Conservation (phyloP, 495 filamentous ascomycete genomes). For the Tuber melanosporum region DNA sequence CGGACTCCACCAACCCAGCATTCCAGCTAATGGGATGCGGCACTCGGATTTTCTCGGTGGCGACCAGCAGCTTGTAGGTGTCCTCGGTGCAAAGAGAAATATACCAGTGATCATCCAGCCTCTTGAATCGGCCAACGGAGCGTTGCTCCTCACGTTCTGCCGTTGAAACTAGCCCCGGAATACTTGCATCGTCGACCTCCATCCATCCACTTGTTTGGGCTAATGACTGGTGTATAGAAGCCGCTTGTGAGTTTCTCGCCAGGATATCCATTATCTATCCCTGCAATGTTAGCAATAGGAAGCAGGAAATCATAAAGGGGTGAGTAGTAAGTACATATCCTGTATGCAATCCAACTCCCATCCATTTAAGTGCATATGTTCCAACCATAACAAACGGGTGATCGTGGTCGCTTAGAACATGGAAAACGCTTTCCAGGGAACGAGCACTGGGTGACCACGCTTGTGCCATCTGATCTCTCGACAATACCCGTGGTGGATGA, state of each 20-base stretch:
- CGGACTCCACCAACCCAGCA: not conserved
- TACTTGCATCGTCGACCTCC: not conserved
- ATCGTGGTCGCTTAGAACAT: too few species aligned
- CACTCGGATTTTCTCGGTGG: not conserved
- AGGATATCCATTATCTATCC: not conserved
- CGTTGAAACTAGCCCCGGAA: not conserved
- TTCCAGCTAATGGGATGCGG: not conserved
- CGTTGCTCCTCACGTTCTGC: not conserved
- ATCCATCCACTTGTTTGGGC: not conserved
- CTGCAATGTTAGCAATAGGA: not conserved
- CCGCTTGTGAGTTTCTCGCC: not conserved
- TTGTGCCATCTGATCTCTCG: too few species aligned
- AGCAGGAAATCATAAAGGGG: not conserved
- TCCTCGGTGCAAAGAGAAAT: not conserved
- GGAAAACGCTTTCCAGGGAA: too few species aligned
- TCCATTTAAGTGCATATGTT: too few species aligned
- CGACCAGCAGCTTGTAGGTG: not conserved
- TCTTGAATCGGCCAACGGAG: not conserved
- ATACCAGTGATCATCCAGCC: not conserved
- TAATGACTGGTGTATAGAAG: not conserved
- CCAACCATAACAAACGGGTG: too few species aligned
- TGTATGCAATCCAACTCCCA: not conserved
- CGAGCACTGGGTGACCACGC: too few species aligned
- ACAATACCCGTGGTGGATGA: too few species aligned
- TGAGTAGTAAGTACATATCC: not conserved